Evolutionary conservation across 768 basidiomycete species (phyloP), one percentile per base, ranked within the genome.

Genomic region (Jaapia argillacea): DNA sequence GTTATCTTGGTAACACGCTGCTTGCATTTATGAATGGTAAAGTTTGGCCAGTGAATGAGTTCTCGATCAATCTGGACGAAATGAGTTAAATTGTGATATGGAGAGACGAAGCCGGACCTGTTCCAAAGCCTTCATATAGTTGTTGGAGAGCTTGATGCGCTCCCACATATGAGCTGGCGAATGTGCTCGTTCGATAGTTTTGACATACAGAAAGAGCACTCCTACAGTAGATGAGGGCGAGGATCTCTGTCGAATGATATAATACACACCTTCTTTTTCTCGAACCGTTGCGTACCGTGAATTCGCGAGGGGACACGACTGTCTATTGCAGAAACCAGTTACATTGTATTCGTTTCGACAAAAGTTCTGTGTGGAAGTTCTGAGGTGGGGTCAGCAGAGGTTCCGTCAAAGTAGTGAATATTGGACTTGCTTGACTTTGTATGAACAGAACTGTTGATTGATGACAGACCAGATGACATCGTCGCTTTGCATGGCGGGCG

Each of bases 261-360:
- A 41, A 33, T 5, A 43, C 63, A 33, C 45, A 85, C 94, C 96
- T 64, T 96, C 89, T 49, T 88, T 79, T 61, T 99, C 96, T 49
- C 96, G 72, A 3, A 99, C 92, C n/a, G 96, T 98, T 5, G 96
- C 94, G 62, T 98, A 98, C 48, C 90, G 71, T 18, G 93, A 93
- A 58, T 98, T 98, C 4, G 96, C 96, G n/a, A 99, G 67, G 0
- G 96, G 96, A 66, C 96, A 98, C 39, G 92, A 92, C 56, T 93
- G 90, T 44, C 93, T 71, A 57, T 79, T 89, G 64, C 96, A 99
- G 52, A 98, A 72, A 18, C 96, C 96, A 7, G 93, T 93, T 22
- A 97, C 84, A 62, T 99, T 99, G 71, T 96, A 97, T 66, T 96
- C 91, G 63, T 99, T 99, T 43, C 93, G 72, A 66, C 96, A 98